phyloP scores from a whole-genome alignment of 441 rosid genomes.

The Populus tomentosa region DNA sequence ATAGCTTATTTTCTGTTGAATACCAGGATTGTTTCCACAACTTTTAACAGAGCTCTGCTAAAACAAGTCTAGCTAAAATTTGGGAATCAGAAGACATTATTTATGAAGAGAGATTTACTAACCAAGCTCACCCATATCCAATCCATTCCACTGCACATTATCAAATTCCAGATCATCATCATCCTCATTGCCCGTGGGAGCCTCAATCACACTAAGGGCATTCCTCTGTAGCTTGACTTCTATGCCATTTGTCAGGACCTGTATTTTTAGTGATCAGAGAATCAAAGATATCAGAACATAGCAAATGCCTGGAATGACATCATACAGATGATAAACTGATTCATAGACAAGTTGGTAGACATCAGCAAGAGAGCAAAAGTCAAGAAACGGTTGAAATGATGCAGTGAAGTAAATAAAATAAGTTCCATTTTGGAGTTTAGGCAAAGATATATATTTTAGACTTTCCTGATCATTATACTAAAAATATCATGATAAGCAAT shows the following conservation, averaged over 20 bases:
- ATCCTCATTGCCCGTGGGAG: slow-evolving; percentile 88
- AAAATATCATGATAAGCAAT: not conserved
- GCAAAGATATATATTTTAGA: not conserved
- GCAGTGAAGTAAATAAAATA: not conserved
- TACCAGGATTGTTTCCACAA: not conserved
- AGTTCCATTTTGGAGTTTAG: not conserved
- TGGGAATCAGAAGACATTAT: not conserved
- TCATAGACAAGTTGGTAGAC: not conserved
- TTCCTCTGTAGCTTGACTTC: slow-evolving; percentile 97
- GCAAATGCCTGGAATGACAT: not conserved
- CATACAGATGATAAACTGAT: not conserved
- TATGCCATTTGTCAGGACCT: slow-evolving; percentile 96
- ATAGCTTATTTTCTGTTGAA: not conserved
- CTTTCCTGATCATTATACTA: not conserved
- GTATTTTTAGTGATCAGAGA: slow-evolving; percentile 18
- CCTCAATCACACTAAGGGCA: slow-evolving; percentile 93
- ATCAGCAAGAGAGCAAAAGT: not conserved
- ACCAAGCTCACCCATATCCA: slow-evolving; percentile 60
- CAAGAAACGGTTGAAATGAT: not conserved
- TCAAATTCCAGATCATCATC: slow-evolving; percentile 68
- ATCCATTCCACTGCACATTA: slow-evolving; percentile 61
- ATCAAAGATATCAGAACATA: slow-evolving; percentile 5
- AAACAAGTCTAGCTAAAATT: not conserved
- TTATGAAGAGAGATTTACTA: not conserved
- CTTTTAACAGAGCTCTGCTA: not conserved